Evolutionary conservation across 306 rosid genomes (phyloP).

Genomic region (Quercus engelmannii): DNA sequence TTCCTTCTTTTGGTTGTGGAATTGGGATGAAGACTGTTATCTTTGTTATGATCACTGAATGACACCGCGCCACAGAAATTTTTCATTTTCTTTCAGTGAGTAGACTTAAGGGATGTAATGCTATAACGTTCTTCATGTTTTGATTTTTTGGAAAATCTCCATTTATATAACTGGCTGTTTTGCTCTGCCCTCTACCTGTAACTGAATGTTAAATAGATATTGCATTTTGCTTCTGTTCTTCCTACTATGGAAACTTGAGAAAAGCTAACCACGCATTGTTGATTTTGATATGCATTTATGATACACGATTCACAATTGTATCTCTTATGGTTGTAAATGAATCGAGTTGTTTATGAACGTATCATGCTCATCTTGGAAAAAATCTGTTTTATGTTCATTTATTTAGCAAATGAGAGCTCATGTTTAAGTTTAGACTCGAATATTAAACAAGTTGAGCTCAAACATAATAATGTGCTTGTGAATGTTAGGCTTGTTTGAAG

Average conservation of each 20-base stretch:
- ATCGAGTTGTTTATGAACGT: too few relatives aligned
- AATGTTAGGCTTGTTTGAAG: too few relatives aligned
- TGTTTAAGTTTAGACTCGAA: too few relatives aligned
- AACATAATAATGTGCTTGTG: too few relatives aligned
- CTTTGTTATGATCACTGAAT: not conserved
- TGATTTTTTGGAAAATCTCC: not conserved
- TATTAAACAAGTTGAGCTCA: too few relatives aligned
- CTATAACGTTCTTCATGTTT: not conserved
- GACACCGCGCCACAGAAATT: not conserved
- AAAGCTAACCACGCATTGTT: not conserved
- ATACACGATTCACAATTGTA: not conserved
- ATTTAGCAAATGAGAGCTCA: too few relatives aligned
- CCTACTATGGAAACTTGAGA: not conserved
- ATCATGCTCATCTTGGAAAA: too few relatives aligned
- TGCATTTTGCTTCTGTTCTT: not conserved
- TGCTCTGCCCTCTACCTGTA: not conserved
- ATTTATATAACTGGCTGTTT: not conserved
- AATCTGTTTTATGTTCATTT: too few relatives aligned
- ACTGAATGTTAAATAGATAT: not conserved
- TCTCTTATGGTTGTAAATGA: too few relatives aligned
- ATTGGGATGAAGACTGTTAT: not conserved
- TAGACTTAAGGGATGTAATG: not conserved
- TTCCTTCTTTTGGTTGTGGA: slow-evolving; percentile 14
- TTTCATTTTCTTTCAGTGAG: not conserved
- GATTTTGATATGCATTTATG: not conserved